Base-by-base conservation (phyloP, 306 rosid species). In the Vigna hirtella region DNA sequence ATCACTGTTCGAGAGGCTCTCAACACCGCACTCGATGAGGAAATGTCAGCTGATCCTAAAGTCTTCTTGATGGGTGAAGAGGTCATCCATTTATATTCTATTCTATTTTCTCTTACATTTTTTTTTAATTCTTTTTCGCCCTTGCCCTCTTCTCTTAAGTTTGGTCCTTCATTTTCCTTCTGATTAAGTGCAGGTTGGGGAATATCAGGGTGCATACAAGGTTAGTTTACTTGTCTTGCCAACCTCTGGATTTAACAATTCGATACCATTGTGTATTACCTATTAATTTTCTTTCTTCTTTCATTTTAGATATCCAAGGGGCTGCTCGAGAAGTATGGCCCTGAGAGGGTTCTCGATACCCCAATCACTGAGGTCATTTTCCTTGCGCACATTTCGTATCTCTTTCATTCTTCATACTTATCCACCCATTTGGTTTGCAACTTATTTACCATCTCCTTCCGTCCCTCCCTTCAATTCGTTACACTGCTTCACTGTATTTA, bases 181-280 rank as follows among this genome's bases (percentile, higher is more conserved):
- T 81, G 50, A 72, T 62, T 74, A 20, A 49, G 28, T 86, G 85
- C 87, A 94, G 98, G 99, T 96, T 80, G 99, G 99, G 59, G 98
- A 96, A 84, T 96, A 96, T 85, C 99, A 96, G 77, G 98, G 99
- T 76, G 99, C 99, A 63, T 96, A 96, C 85, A 95, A 95, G 99
- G 99, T 95, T 81, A 57, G 92, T 77, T 63, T 20, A 66, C 88
- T 73, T 43, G 36, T 72, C 12, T 65, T 52, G 40, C 43, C 48
- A 13, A 22, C 17, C 16, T 47, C 59, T 74, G 52, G 73, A 8
- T 64, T 78, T 72, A 51, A 30, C 34, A 28, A 22, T 48, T 66
- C 11, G 47, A 42, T 9, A 42, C 47, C 10, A 40, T 62, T 72
- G 28, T 57, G 20, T 30, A 10, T 63, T n/a, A 61, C 40, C 7